Evolutionary conservation across 306 rosid species (phyloP).

Genomic region (Fragaria vesca): DNA sequence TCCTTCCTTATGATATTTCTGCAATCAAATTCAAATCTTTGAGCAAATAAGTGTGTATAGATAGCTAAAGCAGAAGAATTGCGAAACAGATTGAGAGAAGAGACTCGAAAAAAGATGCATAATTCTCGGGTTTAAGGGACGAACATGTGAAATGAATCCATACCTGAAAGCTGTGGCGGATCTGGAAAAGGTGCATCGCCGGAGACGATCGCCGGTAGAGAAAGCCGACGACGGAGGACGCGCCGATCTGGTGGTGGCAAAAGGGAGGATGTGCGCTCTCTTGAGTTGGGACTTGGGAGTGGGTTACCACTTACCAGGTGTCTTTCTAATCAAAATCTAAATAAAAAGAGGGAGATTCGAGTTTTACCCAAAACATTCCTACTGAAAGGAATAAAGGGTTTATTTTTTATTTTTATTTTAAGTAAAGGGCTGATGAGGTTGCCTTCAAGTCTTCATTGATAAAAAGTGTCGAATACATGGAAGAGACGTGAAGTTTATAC

Average conservation of each 20-base stretch:
- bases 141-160: background rate
- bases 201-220: background rate
- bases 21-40: too few species aligned
- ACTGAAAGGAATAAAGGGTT: background rate
- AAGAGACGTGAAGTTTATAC: too few species aligned
- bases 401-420: too few species aligned
- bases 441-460: too few species aligned
- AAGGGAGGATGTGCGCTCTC: background rate
- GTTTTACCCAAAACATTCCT: background rate
- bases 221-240: background rate
- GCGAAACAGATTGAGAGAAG: background rate
- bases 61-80: background rate
- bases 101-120: background rate
- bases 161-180: background rate
- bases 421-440: too few species aligned
- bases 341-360: background rate
- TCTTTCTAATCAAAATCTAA: too few species aligned
- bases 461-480: too few species aligned
- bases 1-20: too few species aligned
- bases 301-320: background rate
- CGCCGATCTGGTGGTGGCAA: background rate
- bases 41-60: too few species aligned
- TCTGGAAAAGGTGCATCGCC: background rate
- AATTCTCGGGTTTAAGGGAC: background rate
- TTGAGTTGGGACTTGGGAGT: background rate